Base-by-base conservation (phyloP, 306 rosid genomes). In the Echinosophora koreensis region DNA sequence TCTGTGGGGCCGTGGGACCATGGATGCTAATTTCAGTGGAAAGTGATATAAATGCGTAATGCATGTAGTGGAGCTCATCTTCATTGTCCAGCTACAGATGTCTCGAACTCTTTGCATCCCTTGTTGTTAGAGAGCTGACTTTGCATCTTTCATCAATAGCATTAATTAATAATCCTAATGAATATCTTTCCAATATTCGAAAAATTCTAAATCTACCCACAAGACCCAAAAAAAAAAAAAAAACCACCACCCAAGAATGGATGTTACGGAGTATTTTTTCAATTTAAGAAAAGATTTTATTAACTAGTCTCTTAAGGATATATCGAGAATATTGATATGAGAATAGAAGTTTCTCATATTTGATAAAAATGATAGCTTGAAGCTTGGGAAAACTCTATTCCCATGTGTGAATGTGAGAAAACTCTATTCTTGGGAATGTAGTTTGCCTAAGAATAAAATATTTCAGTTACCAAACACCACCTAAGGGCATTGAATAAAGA, bases 11-110 rank as follows among this genome's bases (percentile, higher is more conserved):
- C 63, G 3, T 7, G 63, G 69, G 30, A 63, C 63, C 44, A 27
- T 0, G 75, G 46, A 37, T 86, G 81, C 84, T 81, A 74, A 80
- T 71, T 63, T 3, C 22, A 69, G 18, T 18, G 14, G 56, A 82
- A 44, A 51, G 52, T 46, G 69, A 11, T 4, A 38, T 16, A 9
- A 38, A 56, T 72, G 71, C 18, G 16, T 6, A 41, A 39, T 82
- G 69, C 80, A 41, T 74, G 80, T 38, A 72, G 50, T 15, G 78
- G 75, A 66, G 69, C 80, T 68, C 81, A 12, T 77, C 55, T 63
- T 66, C 37, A 46, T 37, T 59, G 13, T n/a, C 17, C 18, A 55
- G 5, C 38, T 14, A 12, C 66, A n/a, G 39, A 77, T 73, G 70
- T 77, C 68, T 73, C 74, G 1, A 38, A 39, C 77, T 22, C 27